Base-by-base conservation (phyloP, 495 filamentous ascomycete species). In the Entonaema liquescens region DNA sequence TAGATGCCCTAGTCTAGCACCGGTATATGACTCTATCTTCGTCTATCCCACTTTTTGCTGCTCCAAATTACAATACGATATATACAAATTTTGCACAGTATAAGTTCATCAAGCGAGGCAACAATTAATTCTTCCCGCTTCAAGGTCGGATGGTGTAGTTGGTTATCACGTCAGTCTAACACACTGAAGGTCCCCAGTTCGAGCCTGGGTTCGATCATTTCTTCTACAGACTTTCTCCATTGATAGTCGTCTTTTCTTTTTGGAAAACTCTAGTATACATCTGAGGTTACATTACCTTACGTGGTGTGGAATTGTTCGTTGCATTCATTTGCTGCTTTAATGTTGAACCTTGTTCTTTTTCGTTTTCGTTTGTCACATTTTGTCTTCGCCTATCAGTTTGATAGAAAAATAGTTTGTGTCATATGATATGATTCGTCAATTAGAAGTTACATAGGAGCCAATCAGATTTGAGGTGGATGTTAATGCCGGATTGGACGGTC, bases 151-250 rank as follows among this genome's bases (percentile, higher is more conserved):
- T 72, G 69, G 69, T 72, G 69, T 72, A 72, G 69, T 72, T 72
- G 69, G 69, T 72, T 64, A 72, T 72, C 69, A 72, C 69, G 69
- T 72, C 69, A 72, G 69, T 72, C 69, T 72, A 72, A 72, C 69
- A 72, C 69, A 72, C 69, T 72, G 69, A 72, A 72, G 69, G 69
- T 72, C 69, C 69, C 69, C 69, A 72, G 69, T 72, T 72, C 69
- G 55, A 72, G 64, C 69, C 69, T 72, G 69, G 69, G 69, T 72
- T 68, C 69, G 69, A 72, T 72, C 69, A 72, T 53, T 11, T 26
- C 31, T 65, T 70, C 47, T 42, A 25, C 21, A 19, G 44, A 28
- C 49, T 57, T 49, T 52, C 29, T 47, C 23, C 25, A 7, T 53
- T 29, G n/a, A n/a, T n/a, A n/a, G n/a, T n/a, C n/a, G n/a, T 54